These are phyloP conservation scores for Daldinia eschscholtzii DNA, from an alignment of 2,329 filamentous ascomycete species.

Conservation along the genomic window DNA sequence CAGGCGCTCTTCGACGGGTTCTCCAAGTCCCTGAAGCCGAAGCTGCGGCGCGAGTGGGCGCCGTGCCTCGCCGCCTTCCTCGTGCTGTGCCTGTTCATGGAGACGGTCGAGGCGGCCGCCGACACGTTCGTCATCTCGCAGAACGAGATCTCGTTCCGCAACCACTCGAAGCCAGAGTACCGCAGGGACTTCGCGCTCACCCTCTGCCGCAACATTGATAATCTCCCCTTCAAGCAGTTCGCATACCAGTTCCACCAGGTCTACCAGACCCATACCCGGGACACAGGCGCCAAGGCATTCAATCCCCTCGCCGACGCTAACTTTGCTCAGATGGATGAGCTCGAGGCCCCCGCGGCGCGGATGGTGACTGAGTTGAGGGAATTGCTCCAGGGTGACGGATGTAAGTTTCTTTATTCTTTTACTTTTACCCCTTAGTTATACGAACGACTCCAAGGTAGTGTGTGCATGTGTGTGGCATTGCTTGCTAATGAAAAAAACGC, in stretches of 20 bases:
- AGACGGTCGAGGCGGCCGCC: constrained; percentile 65
- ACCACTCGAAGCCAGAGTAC: constrained; percentile 54
- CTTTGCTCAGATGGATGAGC: constrained; percentile 55
- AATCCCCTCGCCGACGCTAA: constrained; percentile 66
- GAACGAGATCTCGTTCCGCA: constrained; percentile 63
- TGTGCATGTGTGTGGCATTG: background rate
- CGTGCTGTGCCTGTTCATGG: constrained; percentile 70
- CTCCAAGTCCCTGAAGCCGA: constrained; percentile 66
- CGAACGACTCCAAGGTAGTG: too few species aligned
- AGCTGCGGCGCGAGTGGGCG: constrained; percentile 66
- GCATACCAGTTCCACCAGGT: constrained; percentile 71
- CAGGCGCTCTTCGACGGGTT: constrained; percentile 66
- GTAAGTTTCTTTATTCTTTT: constrained; percentile 59
- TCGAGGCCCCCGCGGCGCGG: constrained; percentile 61
- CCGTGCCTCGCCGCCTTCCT: constrained; percentile 69
- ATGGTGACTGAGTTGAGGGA: constrained; percentile 61
- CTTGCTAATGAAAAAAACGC: constrained; percentile 29
- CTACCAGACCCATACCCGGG: constrained; percentile 68
- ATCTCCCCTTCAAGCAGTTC: constrained; percentile 71
- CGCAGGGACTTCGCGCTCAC: constrained; percentile 60
- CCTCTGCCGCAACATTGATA: constrained; percentile 66
- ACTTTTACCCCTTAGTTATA: background rate
- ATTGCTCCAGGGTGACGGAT: constrained; percentile 59
- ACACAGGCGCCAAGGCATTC: constrained; percentile 63
- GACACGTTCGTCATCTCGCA: constrained; percentile 65